Evolutionary conservation across 805 yeast species (phyloP).

Genomic region (Kodamaea neixiangensis): DNA sequence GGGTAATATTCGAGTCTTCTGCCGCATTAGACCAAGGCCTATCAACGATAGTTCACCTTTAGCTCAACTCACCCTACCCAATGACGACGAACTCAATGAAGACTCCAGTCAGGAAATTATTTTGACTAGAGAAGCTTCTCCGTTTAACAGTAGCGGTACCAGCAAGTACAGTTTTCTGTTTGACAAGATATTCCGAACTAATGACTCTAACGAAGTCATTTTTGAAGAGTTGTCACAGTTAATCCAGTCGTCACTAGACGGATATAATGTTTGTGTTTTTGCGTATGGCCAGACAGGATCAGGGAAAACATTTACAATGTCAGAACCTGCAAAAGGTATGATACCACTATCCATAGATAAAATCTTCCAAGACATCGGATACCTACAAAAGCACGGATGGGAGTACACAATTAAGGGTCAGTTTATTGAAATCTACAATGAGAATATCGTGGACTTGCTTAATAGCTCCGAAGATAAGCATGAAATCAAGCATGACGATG

Average conservation of each 20-base stretch:
- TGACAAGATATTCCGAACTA: conserved; percentile 71
- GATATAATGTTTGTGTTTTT: conserved; percentile 87
- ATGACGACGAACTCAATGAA: conserved; percentile 30
- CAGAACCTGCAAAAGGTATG: conserved; percentile 68
- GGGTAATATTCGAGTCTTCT: conserved; percentile 90
- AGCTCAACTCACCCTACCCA: conserved; percentile 18
- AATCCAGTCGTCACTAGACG: conserved; percentile 78
- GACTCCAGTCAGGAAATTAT: conserved; percentile 36
- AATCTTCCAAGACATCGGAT: conserved; percentile 59
- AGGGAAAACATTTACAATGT: conserved; percentile 94
- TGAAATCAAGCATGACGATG: conserved; percentile 73
- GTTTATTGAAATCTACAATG: conserved; percentile 89
- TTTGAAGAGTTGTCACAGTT: conserved; percentile 86
- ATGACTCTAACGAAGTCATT: conserved; percentile 57
- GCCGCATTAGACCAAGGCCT: conserved; percentile 86
- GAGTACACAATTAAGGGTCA: conserved; percentile 63
- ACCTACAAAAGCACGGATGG: conserved; percentile 61
- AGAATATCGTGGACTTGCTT: conserved; percentile 70
- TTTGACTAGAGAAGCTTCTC: not conserved
- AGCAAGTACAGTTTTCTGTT: conserved; percentile 55
- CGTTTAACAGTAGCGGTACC: conserved; percentile 6
- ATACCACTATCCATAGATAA: conserved; percentile 74
- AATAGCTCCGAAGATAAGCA: conserved; percentile 39
- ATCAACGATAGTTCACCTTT: conserved; percentile 21
- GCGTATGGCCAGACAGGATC: conserved; percentile 96